A percentile compares a stretch with the other conserved stretches of the same genome.
These are phyloP conservation scores for Rhizopus delemar DNA, from an alignment of 371 early-diverging fungal genomes.

Conservation along the genomic window DNA sequence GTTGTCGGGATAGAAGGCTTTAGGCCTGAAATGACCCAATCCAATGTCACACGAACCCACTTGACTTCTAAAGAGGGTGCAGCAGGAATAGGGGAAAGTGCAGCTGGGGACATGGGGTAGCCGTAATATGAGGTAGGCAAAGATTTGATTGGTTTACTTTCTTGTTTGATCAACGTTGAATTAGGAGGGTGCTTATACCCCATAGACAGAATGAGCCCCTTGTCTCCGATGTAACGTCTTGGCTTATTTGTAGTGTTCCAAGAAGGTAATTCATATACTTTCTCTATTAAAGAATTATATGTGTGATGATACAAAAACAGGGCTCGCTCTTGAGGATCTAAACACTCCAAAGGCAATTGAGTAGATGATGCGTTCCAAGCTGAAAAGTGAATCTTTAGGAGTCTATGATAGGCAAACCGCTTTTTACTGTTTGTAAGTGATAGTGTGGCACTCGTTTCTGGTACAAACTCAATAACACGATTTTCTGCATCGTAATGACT, in stretches of 20 bases:
- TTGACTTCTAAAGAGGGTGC: conserved; percentile 30
- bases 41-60: conserved; percentile 44
- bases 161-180: neutral
- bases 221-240: conserved; percentile 47
- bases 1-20: conserved; percentile 20
- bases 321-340: conserved; percentile 36
- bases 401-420: conserved; percentile 31
- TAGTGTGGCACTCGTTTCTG: neutral
- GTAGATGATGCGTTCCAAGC: conserved; percentile 22
- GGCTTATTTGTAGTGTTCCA: conserved; percentile 14
- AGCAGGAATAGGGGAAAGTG: conserved; percentile 14
- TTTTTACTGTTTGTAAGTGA: conserved; percentile 13
- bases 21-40: conserved; percentile 43
- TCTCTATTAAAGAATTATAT: conserved; percentile 46
- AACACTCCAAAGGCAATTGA: conserved; percentile 6
- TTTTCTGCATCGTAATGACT: conserved; percentile 33
- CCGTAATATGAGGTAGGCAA: conserved; percentile 17
- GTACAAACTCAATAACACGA: conserved; percentile 45
- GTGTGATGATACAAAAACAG: conserved; percentile 36
- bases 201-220: conserved; percentile 36
- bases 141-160: neutral
- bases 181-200: conserved; percentile 20
- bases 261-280: conserved; percentile 37
- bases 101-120: conserved; percentile 8
- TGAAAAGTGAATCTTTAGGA: conserved; percentile 39